Evolutionary conservation across 352 stramenopile species (phyloP), one percentile per base, ranked within the genome.

Genomic region (Phytophthora pistaciae): DNA sequence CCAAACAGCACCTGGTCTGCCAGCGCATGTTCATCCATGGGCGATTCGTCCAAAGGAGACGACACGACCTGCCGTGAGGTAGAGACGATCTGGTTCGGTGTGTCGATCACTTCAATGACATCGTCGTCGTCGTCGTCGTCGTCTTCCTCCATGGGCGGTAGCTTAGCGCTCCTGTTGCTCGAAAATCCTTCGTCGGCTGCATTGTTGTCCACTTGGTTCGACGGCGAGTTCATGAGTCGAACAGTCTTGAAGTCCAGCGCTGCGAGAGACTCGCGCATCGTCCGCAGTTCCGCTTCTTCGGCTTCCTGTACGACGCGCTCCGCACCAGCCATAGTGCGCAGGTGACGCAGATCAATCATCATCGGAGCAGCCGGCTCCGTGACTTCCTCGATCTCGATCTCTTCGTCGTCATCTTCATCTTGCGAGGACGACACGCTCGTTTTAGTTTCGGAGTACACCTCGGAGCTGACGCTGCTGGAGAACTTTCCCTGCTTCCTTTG

Each of bases 291-390:
- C 33, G 74, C 66, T 63, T 82, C 74, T 42, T 82, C 74, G 0
- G 53, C 71, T 50, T 76, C 74, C 36, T 77, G 61, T 9, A 82
- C 74, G 20, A 82, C 74, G 40, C 74, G 69, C 59, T 82, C 66
- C 0, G 74, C 74, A 11, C 74, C 74, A 21, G 74, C 74, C 63
- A 82, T 76, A 2, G 74, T 82, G 13, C 74, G 66, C 29, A 82
- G 70, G 29, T 82, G 74, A 13, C 74, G 74, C 46, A 82, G 55
- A 57, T 82, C 74, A 56, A 82, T 77, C 59, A 79, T 63, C 60
- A 76, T 71, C 7, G 70, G 66, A 49, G 63, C 62, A 49, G 64
- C 53, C 13, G 55, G 49, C 21, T 77, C 70, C 14, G 23, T 64
- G 25, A 70, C 56, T 50, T 50, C 42, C 42, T 79, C 66, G 3